Conservation (phyloP, 495 filamentous ascomycete species). For the Cryomyces antarcticus region DNA sequence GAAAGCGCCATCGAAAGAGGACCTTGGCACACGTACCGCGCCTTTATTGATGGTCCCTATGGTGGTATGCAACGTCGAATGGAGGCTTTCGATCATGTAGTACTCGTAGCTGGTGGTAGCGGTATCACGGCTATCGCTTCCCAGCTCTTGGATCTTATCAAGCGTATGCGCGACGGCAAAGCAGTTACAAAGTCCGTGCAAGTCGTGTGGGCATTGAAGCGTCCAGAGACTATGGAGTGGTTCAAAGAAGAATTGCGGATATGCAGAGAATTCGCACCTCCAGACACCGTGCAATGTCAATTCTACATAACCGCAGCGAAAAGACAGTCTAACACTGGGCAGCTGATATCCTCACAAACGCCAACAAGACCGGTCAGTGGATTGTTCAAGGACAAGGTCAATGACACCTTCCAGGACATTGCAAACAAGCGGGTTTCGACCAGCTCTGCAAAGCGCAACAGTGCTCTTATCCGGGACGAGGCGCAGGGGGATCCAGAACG, state of each 20-base stretch:
- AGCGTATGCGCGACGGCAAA: conserved; percentile 82
- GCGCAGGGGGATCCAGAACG: conserved; percentile 58
- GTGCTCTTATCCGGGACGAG: conserved; percentile 58
- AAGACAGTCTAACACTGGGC: conserved; percentile 23
- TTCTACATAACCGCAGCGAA: conserved; percentile 75
- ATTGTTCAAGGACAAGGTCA: conserved; percentile 62
- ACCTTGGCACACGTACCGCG: conserved; percentile 70
- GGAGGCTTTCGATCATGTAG: conserved; percentile 80
- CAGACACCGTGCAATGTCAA: conserved; percentile 71
- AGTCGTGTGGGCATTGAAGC: conserved; percentile 79
- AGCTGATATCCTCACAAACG: conserved; percentile 26
- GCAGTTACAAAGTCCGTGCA: conserved; percentile 79
- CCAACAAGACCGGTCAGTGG: conserved; percentile 38
- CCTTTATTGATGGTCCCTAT: conserved; percentile 84
- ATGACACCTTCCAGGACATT: conserved; percentile 61
- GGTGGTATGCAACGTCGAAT: conserved; percentile 83
- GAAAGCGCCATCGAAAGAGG: conserved; percentile 58
- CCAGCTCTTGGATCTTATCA: conserved; percentile 77
- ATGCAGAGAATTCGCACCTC: conserved; percentile 65
- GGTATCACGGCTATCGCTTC: conserved; percentile 87
- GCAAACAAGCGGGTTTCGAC: conserved; percentile 36
- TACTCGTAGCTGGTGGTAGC: conserved; percentile 82
- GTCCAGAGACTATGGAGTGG: conserved; percentile 88
- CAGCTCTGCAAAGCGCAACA: conserved; percentile 32
- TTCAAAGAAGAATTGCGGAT: conserved; percentile 89